Conservation (phyloP, 164 flowering plant genomes). For the Platanus orientalis region DNA sequence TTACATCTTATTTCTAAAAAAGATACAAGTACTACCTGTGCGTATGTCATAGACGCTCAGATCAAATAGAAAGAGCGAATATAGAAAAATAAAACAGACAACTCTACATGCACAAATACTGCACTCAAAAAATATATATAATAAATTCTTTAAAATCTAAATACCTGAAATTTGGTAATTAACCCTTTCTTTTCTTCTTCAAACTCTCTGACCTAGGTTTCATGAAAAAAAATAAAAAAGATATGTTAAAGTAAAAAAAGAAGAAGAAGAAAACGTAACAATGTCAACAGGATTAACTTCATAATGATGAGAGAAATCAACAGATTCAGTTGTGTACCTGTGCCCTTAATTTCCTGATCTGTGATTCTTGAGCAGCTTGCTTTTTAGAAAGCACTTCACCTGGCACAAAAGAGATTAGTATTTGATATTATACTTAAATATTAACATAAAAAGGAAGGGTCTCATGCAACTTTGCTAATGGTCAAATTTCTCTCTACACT, state of each 20-base stretch:
- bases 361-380: constrained; percentile 97
- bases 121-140: background rate
- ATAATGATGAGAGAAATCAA: constrained; percentile 1
- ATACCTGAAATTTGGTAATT: constrained; percentile 87
- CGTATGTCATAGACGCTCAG: background rate
- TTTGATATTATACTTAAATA: constrained; percentile 9
- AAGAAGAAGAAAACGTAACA: background rate
- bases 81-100: background rate
- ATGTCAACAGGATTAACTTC: constrained; percentile 2
- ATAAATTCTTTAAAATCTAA: background rate
- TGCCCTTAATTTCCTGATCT: constrained; percentile 89
- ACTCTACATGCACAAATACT: background rate
- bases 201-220: constrained; percentile 84
- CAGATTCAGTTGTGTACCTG: constrained; percentile 49
- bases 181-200: constrained; percentile 99
- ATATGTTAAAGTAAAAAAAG: constrained; percentile 1
- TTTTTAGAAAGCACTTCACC: constrained; percentile 98
- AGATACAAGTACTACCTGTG: background rate
- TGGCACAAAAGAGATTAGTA: constrained; percentile 27
- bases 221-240: constrained; percentile 20
- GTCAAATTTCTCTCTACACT: background rate
- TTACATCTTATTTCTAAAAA: background rate
- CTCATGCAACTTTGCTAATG: background rate
- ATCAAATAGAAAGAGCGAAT: background rate
- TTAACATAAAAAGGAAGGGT: background rate